Conservation (phyloP, 306 rosid genomes). For the Trifolium pratense region DNA sequence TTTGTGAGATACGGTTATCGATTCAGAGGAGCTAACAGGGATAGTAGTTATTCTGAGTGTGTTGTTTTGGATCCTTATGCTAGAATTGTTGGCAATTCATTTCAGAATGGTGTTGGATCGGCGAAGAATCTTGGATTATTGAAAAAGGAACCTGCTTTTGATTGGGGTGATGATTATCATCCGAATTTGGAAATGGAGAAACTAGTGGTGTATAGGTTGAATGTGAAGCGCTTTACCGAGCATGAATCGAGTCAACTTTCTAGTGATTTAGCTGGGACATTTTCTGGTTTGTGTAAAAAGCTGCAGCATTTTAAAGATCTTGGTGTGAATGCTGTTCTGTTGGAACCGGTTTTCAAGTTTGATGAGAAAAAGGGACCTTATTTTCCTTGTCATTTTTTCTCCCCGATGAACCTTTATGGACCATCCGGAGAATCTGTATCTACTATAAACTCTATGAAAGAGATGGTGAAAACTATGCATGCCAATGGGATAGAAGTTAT, state of each 20-base stretch:
- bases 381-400: conserved; percentile 84
- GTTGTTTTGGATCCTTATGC: conserved; percentile 84
- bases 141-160: conserved; percentile 69
- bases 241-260: conserved; percentile 72
- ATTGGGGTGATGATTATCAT: conserved; percentile 66
- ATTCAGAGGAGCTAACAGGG: conserved; percentile 49
- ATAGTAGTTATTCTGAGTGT: conserved; percentile 34
- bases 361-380: conserved; percentile 80
- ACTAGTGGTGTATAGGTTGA: conserved; percentile 72
- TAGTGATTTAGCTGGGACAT: conserved; percentile 73
- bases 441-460: conserved; percentile 70
- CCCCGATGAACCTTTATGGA: conserved; percentile 63
- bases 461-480: conserved; percentile 83
- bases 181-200: conserved; percentile 66
- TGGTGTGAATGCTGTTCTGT: conserved; percentile 77
- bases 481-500: conserved; percentile 85
- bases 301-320: conserved; percentile 75
- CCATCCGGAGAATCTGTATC: conserved; percentile 69
- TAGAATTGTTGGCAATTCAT: conserved; percentile 58
- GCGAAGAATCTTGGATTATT: conserved; percentile 63
- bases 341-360: conserved; percentile 82
- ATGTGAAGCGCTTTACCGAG: conserved; percentile 64
- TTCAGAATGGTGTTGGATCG: conserved; percentile 46
- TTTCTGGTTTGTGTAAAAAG: conserved; percentile 76
- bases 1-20: conserved; percentile 84